Evolutionary conservation across 441 rosid genomes (phyloP).

Genomic region (Gossypium gossypioides): DNA sequence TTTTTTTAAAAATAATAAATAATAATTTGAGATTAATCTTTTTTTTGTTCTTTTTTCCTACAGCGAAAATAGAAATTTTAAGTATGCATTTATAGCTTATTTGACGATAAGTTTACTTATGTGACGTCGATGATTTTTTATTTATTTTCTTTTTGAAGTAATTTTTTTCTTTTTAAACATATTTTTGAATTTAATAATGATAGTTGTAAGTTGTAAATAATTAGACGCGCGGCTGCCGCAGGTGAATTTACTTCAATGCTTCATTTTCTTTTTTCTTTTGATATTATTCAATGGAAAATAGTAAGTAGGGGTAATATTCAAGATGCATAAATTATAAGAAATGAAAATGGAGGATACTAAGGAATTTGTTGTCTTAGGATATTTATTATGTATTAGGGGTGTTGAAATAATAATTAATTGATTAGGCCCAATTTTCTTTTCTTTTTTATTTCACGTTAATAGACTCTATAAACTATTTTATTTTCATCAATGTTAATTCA

Average conservation of each 20-base stretch:
- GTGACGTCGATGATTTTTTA: neutral
- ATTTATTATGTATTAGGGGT: no score
- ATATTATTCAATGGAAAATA: no score
- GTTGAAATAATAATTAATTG: no score
- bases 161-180: neutral
- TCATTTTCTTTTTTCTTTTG: no score
- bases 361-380: no score
- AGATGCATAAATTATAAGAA: no score
- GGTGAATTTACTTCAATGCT: neutral
- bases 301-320: no score
- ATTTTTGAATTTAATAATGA: neutral
- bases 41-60: neutral
- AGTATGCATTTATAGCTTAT: neutral
- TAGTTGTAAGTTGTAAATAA: neutral
- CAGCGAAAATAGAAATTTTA: neutral
- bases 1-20: neutral
- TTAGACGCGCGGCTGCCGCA: neutral
- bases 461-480: no score
- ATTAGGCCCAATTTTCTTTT: no score
- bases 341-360: no score
- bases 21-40: neutral
- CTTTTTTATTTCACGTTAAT: no score
- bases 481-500: no score
- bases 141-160: neutral
- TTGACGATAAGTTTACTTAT: neutral